Evolutionary conservation across 768 basidiomycete genomes (phyloP).

Genomic region (Hericium coralloides): DNA sequence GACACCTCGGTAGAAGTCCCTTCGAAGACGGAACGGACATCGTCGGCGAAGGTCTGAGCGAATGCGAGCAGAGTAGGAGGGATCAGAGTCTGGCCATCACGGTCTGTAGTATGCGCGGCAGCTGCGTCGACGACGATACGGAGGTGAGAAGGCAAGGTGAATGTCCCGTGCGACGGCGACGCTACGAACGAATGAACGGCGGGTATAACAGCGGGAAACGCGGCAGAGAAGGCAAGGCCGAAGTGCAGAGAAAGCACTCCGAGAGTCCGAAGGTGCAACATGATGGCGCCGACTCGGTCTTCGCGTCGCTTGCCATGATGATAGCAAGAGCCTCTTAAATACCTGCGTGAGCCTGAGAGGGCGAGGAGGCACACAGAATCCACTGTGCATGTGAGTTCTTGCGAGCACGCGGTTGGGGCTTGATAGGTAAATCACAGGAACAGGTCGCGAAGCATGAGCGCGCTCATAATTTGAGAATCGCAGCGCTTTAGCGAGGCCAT

Average conservation of each 20-base stretch:
- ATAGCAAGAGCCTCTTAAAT: too few relatives aligned
- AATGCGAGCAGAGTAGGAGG: slow-evolving; percentile 17
- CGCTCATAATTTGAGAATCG: too few relatives aligned
- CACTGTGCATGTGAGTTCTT: too few relatives aligned
- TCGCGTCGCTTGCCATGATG: too few relatives aligned
- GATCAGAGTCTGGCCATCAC: slow-evolving; percentile 11
- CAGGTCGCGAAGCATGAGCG: too few relatives aligned
- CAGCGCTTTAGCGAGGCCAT: too few relatives aligned
- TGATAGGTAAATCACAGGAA: too few relatives aligned
- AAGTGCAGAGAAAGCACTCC: slow-evolving; percentile 12
- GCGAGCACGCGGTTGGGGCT: too few relatives aligned
- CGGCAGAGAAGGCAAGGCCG: slow-evolving; percentile 5
- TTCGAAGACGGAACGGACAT: slow-evolving; percentile 15
- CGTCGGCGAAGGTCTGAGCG: slow-evolving; percentile 17
- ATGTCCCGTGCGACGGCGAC: neutral
- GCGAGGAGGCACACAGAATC: too few relatives aligned
- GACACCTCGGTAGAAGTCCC: neutral
- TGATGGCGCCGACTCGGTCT: too few relatives aligned
- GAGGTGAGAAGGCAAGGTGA: neutral
- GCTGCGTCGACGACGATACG: neutral
- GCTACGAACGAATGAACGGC: neutral
- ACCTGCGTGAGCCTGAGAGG: too few relatives aligned
- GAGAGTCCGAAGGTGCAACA: neutral
- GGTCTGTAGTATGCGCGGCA: neutral
- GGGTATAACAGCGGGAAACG: neutral